Base-by-base conservation (phyloP, 768 basidiomycete genomes). In the Lactarius indigo region DNA sequence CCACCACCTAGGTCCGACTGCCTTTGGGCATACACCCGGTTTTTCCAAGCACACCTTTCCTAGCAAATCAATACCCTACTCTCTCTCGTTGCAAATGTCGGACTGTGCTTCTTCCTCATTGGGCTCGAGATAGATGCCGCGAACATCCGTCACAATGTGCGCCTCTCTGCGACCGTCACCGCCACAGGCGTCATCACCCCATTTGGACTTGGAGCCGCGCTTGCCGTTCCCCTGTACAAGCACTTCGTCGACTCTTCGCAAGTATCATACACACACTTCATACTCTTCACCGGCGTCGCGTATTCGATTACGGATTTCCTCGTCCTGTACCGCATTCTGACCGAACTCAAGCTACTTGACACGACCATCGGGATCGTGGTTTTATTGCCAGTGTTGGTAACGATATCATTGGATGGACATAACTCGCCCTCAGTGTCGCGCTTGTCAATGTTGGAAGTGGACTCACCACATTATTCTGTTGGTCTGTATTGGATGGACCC, bases 341-440 rank as follows among this genome's bases (percentile, higher is more conserved):
- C 90, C 1, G 95, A 97, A 74, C 85, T 96, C 63, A 94, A 95
- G 76, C 80, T 99, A 1, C 82, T 98, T 68, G 91, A 95, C 66
- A 97, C 94, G 0, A 88, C 87, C 0, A 93, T 99, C 42, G 97
- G 96, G 6, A 88, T 97, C 66, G 87, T 97, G 30, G 95, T 95
- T 1, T 84, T 99, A 26, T 92, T 2, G 94, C 96, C 0, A 96
- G 96, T 12, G 92, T 98, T 3, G 93, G 89, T 7, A 90, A 92
- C 73, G 91, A 92, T 75, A 89, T 94, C 68, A 78, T 78, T 10
- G 77, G 77, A 0, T 97, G 96, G 96, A 84, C 84, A 0, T 80
- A 98, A 1, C 83, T 98, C 15, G 96, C 96, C 0, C 81, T 99
- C 28, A 92, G 90, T 56, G 90, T 98, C 7, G 95, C 96, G 0